Percentiles rank a stretch among this genome's conserved stretches.
Conservation (phyloP, 2,329 filamentous ascomycete species). For the Trichoderma arundinaceum region DNA sequence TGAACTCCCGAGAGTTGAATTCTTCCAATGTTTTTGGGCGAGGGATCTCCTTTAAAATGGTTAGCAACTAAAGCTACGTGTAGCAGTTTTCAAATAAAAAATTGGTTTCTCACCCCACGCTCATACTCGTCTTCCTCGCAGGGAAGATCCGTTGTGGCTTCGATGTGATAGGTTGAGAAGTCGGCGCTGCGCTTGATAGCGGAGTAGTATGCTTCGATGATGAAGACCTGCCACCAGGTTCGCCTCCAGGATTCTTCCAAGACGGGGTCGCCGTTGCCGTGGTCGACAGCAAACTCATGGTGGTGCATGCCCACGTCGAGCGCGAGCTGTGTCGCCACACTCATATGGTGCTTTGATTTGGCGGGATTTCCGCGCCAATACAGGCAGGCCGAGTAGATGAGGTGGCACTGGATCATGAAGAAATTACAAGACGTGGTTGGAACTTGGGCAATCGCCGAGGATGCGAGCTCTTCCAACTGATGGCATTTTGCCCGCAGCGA, state of each 20-base stretch:
- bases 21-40: conserved; percentile 58
- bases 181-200: conserved; percentile 40
- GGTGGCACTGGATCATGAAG: conserved; percentile 45
- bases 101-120: conserved; percentile 43
- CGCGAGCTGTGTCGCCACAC: conserved; percentile 62
- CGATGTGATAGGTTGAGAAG: conserved; percentile 46
- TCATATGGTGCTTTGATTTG: conserved; percentile 41
- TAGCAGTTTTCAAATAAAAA: neutral
- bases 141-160: conserved; percentile 63
- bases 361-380: conserved; percentile 44
- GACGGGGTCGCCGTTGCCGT: conserved; percentile 54
- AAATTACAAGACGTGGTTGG: conserved; percentile 30
- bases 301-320: conserved; percentile 65
- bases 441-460: conserved; percentile 6
- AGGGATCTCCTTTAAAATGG: conserved; percentile 44
- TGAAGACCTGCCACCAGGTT: conserved; percentile 75
- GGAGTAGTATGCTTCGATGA: conserved; percentile 59
- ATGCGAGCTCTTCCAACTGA: conserved; percentile 30
- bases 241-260: conserved; percentile 66
- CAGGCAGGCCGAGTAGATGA: conserved; percentile 46
- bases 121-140: conserved; percentile 67
- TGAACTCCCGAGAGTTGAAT: conserved; percentile 67
- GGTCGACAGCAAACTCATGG: conserved; percentile 55
- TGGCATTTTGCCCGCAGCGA: neutral
- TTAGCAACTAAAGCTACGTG: conserved; percentile 26